Evolutionary conservation across 495 filamentous ascomycete species (phyloP), one percentile per base, ranked within the genome.

Genomic region (Xylaria intraflava): DNA sequence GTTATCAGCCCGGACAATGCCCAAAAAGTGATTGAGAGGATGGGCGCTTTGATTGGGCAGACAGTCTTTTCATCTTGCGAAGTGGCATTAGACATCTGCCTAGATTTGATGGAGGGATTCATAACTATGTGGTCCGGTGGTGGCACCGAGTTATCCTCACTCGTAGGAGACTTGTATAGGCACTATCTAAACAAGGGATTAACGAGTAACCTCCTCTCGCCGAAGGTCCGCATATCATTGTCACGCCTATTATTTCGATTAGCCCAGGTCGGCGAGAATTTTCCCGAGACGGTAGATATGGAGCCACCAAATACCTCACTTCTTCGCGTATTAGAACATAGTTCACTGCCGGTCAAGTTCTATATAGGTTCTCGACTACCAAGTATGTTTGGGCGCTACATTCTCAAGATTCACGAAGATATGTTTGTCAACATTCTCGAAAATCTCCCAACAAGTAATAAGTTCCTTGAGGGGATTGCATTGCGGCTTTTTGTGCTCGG

Each of bases 391-490:
- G 77, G 79, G n/a, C 74, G 85, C 12, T 91, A 87, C 61, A 69
- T 87, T 17, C 75, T 95, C 2, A 84, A 84, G 52, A 78, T 83
- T 30, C 93, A 96, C 65, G 88, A 95, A 43, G 77, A 77, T 6
- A 85, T 96, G 14, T 85, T 95, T 51, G 75, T 87, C 45, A 88
- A 95, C 58, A 75, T 95, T 16, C 70, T 93, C 17, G 70, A 77
- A 16, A 85, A 70, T 53, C 78, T 99, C 27, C 89, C 92, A 22
- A 75, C 73, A 36, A 85, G 90, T 49, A 73, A 73, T 17, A 79
- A 83, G 40, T 86, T 81, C 76, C 64, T 72, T 2, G 93, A 96
- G 71, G 91, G 90, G 5, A 89, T 97, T 56, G 89, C 90, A 3
- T 76, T 93, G 39, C 84, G 94, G 14, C 71, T 97, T 7, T 82